Base-by-base conservation (phyloP, 106 monocot species). In the Narthecium ossifragum region DNA sequence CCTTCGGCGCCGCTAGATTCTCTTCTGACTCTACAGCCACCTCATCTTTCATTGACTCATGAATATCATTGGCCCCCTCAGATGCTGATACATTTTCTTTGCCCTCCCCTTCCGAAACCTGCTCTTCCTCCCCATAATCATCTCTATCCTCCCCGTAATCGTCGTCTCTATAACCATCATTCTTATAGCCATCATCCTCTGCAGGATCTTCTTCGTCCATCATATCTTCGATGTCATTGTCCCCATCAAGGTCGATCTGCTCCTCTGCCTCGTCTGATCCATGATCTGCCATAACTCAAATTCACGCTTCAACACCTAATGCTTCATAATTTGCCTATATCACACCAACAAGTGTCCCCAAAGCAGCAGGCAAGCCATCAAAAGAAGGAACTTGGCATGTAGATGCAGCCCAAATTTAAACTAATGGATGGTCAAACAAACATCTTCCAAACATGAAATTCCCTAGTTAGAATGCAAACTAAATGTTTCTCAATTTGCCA, bases 141-240 rank as follows among this genome's bases (percentile, higher is more conserved):
- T 62, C 27, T 1, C 40, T 64, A 15, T 61, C 80, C 22, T 73
- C 31, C 31, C 8, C 38, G 41, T 40, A 71, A 2, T 66, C 77
- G 49, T 67, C 55, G n/a, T n/a, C n/a, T n/a, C n/a, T n/a, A n/a
- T n/a, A n/a, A n/a, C n/a, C n/a, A 11, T 15, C 50, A 12, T 52
- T 68, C 65, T 34, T 36, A 57, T 57, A 57, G 12, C 34, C 52
- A 21, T 83, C 73, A 18, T 88, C 77, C 14, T 80, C 80, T 32
- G 12, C 73, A 26, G 59, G 73, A 0, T 73, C 84, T 50, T 98
- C 96, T 59, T 98, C 96, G 39, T 94, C 88, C 82, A 90, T 90
- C 70, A 83, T 76, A 58, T 98, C 83, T 60, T 89, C 88, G 61
- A 74, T 88, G 55, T 94, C 89, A 71, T 94, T 89, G 67, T 98